Evolutionary conservation across 371 early-diverging fungal genomes (phyloP).

Genomic region (Choanephora cucurbitarum): DNA sequence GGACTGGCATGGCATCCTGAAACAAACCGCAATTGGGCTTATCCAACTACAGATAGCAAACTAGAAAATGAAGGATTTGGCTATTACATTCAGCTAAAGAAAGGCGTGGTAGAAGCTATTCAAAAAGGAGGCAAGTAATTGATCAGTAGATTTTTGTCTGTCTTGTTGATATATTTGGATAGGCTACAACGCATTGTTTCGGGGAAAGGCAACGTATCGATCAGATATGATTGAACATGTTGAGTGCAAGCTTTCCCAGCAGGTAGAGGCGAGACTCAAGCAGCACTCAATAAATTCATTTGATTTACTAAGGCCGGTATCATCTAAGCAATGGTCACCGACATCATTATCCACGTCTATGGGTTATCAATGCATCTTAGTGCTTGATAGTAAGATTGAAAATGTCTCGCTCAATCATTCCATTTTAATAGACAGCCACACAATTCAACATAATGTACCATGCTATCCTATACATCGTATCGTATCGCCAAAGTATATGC

Average conservation of each 20-base stretch:
- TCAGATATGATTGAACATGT: slow-evolving; percentile 21
- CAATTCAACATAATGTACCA: slow-evolving; percentile 16
- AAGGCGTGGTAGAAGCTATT: slow-evolving; percentile 9
- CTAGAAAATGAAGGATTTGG: slow-evolving; percentile 13
- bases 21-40: slow-evolving; percentile 23
- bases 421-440: background rate
- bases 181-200: slow-evolving; percentile 12
- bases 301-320: background rate
- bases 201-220: slow-evolving; percentile 15
- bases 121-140: slow-evolving; percentile 6
- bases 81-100: slow-evolving; percentile 17
- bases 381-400: background rate
- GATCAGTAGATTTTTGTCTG: background rate
- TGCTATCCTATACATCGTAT: slow-evolving; percentile 16
- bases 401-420: background rate
- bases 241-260: slow-evolving; percentile 8
- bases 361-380: slow-evolving; percentile 25
- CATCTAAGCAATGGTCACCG: slow-evolving; percentile 1
- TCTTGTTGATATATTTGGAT: background rate
- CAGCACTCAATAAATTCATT: slow-evolving; percentile 6
- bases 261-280: slow-evolving; percentile 4
- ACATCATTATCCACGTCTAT: background rate
- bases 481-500: slow-evolving; percentile 9
- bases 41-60: slow-evolving; percentile 3
- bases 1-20: slow-evolving; percentile 22